A percentile compares a stretch with the other conserved stretches of the same genome.
phyloP scores from a whole-genome alignment of 176 grass and related monocot genomes.

The Eremochloa ophiuroides region DNA sequence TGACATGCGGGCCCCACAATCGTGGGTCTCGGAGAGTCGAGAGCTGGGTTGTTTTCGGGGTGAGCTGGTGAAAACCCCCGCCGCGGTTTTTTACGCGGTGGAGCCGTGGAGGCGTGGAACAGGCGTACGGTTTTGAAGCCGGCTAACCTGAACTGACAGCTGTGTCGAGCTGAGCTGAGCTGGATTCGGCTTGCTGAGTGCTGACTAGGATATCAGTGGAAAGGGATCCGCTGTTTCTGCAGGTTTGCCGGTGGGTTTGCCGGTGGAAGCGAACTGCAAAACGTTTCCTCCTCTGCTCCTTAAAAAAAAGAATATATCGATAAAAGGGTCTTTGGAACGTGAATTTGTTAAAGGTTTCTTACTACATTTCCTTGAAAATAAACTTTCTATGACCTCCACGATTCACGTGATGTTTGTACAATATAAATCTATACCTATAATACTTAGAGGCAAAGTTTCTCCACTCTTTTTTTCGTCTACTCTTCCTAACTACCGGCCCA shows the following conservation, averaged over 20 bases:
- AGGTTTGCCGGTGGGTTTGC: too few species aligned
- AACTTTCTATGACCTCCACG: too few species aligned
- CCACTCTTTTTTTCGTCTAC: too few species aligned
- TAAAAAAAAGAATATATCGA: too few species aligned
- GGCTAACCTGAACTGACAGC: not conserved
- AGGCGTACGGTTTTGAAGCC: not conserved
- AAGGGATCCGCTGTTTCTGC: not conserved
- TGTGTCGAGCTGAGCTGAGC: not conserved
- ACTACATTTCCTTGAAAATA: too few species aligned
- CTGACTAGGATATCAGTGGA: not conserved
- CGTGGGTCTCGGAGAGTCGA: fast-evolving
- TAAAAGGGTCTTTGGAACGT: too few species aligned
- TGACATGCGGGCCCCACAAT: not conserved
- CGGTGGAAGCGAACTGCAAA: not conserved
- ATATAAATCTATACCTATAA: too few species aligned
- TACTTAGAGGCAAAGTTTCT: too few species aligned
- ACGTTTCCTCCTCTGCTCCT: not conserved
- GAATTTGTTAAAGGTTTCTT: too few species aligned
- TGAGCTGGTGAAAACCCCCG: not conserved
- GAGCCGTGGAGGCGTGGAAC: not conserved
- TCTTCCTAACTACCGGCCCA: too few species aligned
- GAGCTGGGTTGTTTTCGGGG: not conserved
- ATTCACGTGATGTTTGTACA: too few species aligned
- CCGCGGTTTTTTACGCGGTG: constrained; percentile 30
- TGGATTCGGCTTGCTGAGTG: not conserved